These are phyloP conservation scores for Saccharomycopsis malanga DNA, from an alignment of 805 yeast species.

Conservation along the genomic window DNA sequence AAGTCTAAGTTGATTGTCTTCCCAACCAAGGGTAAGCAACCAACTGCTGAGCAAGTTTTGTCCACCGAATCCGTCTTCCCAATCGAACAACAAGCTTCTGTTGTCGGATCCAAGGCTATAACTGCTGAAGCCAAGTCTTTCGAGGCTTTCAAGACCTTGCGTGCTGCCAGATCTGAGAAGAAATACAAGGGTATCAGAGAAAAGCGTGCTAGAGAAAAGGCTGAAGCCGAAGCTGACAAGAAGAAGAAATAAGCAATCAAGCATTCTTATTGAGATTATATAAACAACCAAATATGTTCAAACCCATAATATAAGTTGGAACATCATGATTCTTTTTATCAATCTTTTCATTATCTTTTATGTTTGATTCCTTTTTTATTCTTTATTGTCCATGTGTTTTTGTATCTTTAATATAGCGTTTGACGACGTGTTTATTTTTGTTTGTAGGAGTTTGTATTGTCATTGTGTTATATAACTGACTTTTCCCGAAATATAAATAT, in stretches of 20 bases:
- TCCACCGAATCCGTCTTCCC: slow-evolving; percentile 83
- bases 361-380: not conserved
- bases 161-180: slow-evolving; percentile 92
- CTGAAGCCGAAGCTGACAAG: slow-evolving; percentile 99
- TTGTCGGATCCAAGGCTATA: slow-evolving; percentile 83
- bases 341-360: not conserved
- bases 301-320: too few species aligned
- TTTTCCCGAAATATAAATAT: too few species aligned
- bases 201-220: slow-evolving; percentile 94
- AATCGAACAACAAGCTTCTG: slow-evolving; percentile 70
- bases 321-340: too few species aligned
- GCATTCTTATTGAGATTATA: too few species aligned
- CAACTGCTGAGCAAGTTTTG: slow-evolving; percentile 71
- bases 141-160: slow-evolving; percentile 90
- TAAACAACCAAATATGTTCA: too few species aligned
- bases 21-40: slow-evolving; percentile 80
- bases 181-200: slow-evolving; percentile 93
- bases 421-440: too few species aligned
- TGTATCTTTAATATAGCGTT: not conserved
- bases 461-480: too few species aligned
- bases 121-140: slow-evolving; percentile 53
- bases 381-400: not conserved
- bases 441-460: too few species aligned
- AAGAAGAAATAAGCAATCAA: slow-evolving; percentile 60
- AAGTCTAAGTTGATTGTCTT: slow-evolving; percentile 90